These are phyloP conservation scores for Mortierella sp. DNA, from an alignment of 371 early-diverging fungal genomes.

Conservation along the genomic window DNA sequence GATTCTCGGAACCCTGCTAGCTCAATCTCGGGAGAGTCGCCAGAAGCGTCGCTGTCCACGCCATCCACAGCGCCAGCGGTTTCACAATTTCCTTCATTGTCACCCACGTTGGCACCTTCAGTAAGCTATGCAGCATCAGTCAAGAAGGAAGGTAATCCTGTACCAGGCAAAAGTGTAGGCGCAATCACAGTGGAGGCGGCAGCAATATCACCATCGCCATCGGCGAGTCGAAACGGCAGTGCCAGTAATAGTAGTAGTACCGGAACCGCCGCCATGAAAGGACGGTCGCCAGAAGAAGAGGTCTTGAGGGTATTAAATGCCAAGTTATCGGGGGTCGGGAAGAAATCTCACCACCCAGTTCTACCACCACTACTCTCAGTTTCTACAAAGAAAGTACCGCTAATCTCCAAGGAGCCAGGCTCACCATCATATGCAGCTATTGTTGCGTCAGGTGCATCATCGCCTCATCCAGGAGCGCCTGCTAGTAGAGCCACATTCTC, in stretches of 20 bases:
- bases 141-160: slow-evolving; percentile 23
- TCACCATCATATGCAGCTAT: slow-evolving; percentile 55
- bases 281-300: slow-evolving; percentile 42
- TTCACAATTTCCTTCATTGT: slow-evolving; percentile 9
- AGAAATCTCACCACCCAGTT: slow-evolving; percentile 14
- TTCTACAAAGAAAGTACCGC: slow-evolving; percentile 4
- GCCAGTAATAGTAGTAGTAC: neutral
- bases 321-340: slow-evolving; percentile 19
- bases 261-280: slow-evolving; percentile 6
- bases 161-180: slow-evolving; percentile 4
- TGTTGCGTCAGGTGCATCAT: slow-evolving; percentile 47
- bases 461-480: slow-evolving; percentile 24
- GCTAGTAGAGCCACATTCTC: slow-evolving; percentile 8
- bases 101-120: slow-evolving; percentile 3
- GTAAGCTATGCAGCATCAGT: slow-evolving; percentile 33
- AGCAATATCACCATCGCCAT: neutral
- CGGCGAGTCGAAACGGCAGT: neutral
- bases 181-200: slow-evolving; percentile 32
- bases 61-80: slow-evolving; percentile 8
- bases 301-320: slow-evolving; percentile 52
- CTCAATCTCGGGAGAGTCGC: neutral
- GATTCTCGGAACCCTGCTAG: neutral
- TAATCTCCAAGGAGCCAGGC: slow-evolving; percentile 25
- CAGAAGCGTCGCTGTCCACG: neutral
- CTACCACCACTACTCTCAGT: slow-evolving; percentile 7